Conservation (phyloP, 768 basidiomycete species). For the Pulveroboletus ravenelii region DNA sequence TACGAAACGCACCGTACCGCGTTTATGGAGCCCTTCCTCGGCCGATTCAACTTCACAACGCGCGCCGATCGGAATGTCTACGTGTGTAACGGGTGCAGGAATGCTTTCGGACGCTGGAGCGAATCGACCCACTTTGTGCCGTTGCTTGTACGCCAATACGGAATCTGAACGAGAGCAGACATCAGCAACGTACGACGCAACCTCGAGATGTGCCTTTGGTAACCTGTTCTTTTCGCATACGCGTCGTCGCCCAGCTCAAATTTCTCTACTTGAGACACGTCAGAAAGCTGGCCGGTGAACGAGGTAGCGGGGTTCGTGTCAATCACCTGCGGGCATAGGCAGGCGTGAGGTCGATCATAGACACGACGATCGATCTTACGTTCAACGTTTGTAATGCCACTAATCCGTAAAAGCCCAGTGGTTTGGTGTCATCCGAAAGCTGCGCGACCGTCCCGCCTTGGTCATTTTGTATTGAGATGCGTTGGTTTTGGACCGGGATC, state of each 20-base stretch:
- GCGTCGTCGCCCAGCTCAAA: constrained; percentile 82
- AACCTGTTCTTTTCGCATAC: constrained; percentile 79
- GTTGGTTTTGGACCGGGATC: constrained; percentile 70
- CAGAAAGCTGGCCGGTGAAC: constrained; percentile 79
- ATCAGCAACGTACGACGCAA: neutral
- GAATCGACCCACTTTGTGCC: constrained; percentile 85
- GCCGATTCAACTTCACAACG: constrained; percentile 79
- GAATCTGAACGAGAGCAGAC: constrained; percentile 52
- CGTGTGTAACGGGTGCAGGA: constrained; percentile 21
- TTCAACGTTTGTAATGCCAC: constrained; percentile 77
- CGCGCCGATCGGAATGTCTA: constrained; percentile 61
- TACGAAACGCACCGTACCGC: constrained; percentile 83
- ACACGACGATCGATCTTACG: constrained; percentile 39
- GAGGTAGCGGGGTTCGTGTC: constrained; percentile 74
- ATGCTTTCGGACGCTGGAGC: constrained; percentile 47
- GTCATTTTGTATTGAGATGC: constrained; percentile 57
- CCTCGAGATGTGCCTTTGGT: neutral
- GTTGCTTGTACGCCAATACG: constrained; percentile 84
- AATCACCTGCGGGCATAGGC: constrained; percentile 45
- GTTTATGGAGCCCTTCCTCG: constrained; percentile 66
- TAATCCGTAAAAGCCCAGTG: constrained; percentile 71
- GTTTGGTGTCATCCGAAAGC: constrained; percentile 62
- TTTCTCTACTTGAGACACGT: constrained; percentile 84
- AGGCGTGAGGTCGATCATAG: neutral
- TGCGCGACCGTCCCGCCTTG: constrained; percentile 47